Base-by-base conservation (phyloP, 495 filamentous ascomycete genomes). In the Aspergillus panamensis region DNA sequence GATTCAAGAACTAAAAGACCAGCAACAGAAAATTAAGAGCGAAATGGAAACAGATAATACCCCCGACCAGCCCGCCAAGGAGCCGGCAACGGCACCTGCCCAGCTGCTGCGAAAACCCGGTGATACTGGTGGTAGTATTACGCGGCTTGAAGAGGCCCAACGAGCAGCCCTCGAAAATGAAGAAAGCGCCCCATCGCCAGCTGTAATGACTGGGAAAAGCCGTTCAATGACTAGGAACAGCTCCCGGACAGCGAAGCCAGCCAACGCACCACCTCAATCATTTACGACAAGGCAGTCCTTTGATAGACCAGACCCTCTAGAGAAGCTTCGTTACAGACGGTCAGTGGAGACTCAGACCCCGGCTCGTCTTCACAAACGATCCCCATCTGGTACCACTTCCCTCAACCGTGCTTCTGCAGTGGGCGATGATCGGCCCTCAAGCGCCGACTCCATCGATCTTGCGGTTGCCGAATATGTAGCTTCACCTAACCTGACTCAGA, bases 401-500 rank as follows among this genome's bases (percentile, higher is more conserved):
- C 63, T 66, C 48, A 64, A 57, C 29, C 73, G 66, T 42, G 48
- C 52, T 25, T 75, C 72, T 2, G 56, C 65, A 31, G 66, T 56
- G 16, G 56, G 30, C 13, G 71, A 76, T 10, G 79, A 82, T 19
- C 80, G 90, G 56, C 89, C 88, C 6, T 81, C 77, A 8, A 93
- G 88, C 61, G 83, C 86, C 6, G 94, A 97, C 72, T 94, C 90
- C 8, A 84, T 97, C 57, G 92, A 96, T 64, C 80, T 90, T 65
- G 89, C 88, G 8, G 92, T 99, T 0, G 82, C 89, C 45, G 84
- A 85, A n/a, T 97, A 95, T 64, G 76, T 96, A 5, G 84, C 85
- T 57, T 87, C 91, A 32, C 85, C 92, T 0, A 86, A 92, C 12
- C 71, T 99, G 59, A 91, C 89, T 13, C 94, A 96, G 66, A 92